Conservation (phyloP, 2,329 filamentous ascomycete species). For the Claviceps monticola region DNA sequence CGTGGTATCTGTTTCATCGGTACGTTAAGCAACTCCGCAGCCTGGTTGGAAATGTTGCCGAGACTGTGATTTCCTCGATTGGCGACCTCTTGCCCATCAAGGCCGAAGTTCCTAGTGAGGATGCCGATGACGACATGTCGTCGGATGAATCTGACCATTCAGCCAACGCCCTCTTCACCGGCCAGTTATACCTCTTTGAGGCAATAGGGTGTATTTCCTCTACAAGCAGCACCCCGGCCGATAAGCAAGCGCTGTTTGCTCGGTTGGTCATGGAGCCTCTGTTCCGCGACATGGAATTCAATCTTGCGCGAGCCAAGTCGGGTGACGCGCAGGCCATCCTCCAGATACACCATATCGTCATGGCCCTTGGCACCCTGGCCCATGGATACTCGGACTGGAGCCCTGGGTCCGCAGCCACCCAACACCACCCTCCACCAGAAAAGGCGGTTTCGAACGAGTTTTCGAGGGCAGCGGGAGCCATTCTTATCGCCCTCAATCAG, state of each 20-base stretch:
- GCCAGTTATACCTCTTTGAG: conserved; percentile 88
- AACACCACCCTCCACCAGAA: conserved; percentile 33
- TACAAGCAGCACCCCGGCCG: conserved; percentile 57
- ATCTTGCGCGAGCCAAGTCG: conserved; percentile 60
- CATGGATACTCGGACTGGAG: conserved; percentile 88
- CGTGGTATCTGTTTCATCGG: conserved; percentile 94
- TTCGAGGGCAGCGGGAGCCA: conserved; percentile 72
- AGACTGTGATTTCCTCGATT: conserved; percentile 83
- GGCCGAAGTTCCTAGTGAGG: conserved; percentile 67
- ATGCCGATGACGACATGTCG: conserved; percentile 81
- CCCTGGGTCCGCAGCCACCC: conserved; percentile 33
- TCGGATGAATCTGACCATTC: conserved; percentile 85
- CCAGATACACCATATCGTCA: conserved; percentile 92
- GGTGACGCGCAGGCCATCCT: conserved; percentile 71
- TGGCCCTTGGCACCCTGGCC: conserved; percentile 85
- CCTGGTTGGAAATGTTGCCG: conserved; percentile 77
- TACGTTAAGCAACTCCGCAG: conserved; percentile 77
- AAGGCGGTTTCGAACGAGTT: conserved; percentile 74
- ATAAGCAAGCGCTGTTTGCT: conserved; percentile 78
- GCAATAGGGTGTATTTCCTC: conserved; percentile 89
- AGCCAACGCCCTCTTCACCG: conserved; percentile 79
- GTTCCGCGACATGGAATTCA: conserved; percentile 75
- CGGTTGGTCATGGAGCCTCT: conserved; percentile 81
- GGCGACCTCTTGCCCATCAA: conserved; percentile 80
- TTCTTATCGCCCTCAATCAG: conserved; percentile 73